Conservation (phyloP, 2,329 filamentous ascomycete genomes). For the Lasiodiplodia sp. region DNA sequence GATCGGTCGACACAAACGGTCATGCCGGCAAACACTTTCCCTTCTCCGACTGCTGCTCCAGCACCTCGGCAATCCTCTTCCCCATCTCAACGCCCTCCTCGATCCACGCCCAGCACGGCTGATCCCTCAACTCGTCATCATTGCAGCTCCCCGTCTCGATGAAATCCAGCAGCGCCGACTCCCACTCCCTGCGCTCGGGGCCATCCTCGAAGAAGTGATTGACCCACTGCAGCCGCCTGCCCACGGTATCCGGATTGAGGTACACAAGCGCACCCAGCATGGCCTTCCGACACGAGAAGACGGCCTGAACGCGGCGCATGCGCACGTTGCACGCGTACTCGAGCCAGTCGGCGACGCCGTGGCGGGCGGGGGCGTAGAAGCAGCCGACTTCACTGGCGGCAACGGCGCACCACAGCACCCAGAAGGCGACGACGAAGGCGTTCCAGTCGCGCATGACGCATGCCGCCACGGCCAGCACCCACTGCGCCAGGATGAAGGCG, state of each 20-base stretch:
- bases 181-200: slow-evolving; percentile 10
- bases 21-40: neutral
- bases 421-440: slow-evolving; percentile 16
- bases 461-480: slow-evolving; percentile 6
- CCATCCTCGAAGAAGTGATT: slow-evolving; percentile 21
- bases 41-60: slow-evolving; percentile 9
- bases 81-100: slow-evolving; percentile 20
- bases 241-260: slow-evolving; percentile 12
- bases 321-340: slow-evolving; percentile 16
- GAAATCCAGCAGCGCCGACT: slow-evolving; percentile 12
- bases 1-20: neutral
- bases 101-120: slow-evolving; percentile 16
- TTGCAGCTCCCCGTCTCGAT: slow-evolving; percentile 25
- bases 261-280: slow-evolving; percentile 21
- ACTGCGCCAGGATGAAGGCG: slow-evolving; percentile 6
- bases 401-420: slow-evolving; percentile 14
- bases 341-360: slow-evolving; percentile 17
- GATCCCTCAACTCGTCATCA: slow-evolving; percentile 8
- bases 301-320: slow-evolving; percentile 1
- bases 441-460: slow-evolving; percentile 21
- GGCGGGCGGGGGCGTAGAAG: neutral
- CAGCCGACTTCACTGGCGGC: neutral
- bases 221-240: slow-evolving; percentile 13
- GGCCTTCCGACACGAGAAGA: slow-evolving; percentile 7
- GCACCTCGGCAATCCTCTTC: neutral